Evolutionary conservation across 176 grass and related monocot species (phyloP), one percentile per base, ranked within the genome.

Genomic region (Aegilops sharonensis): DNA sequence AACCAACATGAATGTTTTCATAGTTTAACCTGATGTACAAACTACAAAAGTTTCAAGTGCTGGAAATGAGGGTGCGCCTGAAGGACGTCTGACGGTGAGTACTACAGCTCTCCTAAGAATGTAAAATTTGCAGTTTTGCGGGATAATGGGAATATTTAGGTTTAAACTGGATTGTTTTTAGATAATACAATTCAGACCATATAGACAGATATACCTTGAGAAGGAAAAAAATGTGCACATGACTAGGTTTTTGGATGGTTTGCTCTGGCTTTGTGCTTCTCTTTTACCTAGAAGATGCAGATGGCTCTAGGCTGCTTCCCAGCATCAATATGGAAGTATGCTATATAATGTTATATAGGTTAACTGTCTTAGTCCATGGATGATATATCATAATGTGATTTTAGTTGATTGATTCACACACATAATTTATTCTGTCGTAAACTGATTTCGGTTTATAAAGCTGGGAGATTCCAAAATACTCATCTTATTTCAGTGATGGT

Each of bases 11-110:
- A 30, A 72, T 79, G 67, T 82, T 89, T 79, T 72, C 37, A 27
- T 89, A 76, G 74, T 12, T 88, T 57, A 84, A 84, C 85, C 78
- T 84, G 81, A 52, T 79, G 67, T 84, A 84, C 57, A 84, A 84
- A 75, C 42, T 75, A 75, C 24, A 75, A 8, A 75, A 54, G 72
- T 72, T 78, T 54, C 64, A 78, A 86, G 64, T 78, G 79, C 48
- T 75, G 45, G 25, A 76, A 65, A 75, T 85, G 64, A 5, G 81
- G 78, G 76, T 89, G 68, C 48, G 52, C 29, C 71, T 86, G 71
- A 52, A 86, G 79, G 67, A 72, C 72, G 72, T 83, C 84, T 72
- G 32, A 83, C 86, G 84, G 88, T 86, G 75, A 86, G 84, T 39
- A 52, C 81, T 30, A 27, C 27, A 27, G 39, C 13, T 78, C 27